Evolutionary conservation across 1,284 basidiomycete genomes (phyloP).

Genomic region (Mrakiaceae sp.): DNA sequence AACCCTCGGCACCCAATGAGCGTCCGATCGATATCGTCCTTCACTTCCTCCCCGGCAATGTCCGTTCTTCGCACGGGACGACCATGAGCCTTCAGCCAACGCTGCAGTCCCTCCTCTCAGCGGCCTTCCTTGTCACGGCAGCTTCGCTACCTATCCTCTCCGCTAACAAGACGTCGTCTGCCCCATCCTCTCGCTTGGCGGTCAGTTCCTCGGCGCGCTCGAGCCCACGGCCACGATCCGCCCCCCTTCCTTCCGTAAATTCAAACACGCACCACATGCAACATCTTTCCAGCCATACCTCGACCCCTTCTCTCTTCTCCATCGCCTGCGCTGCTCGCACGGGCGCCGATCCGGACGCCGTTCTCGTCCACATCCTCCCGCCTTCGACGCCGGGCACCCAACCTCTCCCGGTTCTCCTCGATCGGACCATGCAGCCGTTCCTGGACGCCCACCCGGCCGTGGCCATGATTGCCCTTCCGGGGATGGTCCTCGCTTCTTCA

Average conservation of each 20-base stretch:
- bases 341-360: not conserved
- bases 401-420: not conserved
- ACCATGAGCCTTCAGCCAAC: not conserved
- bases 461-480: not conserved
- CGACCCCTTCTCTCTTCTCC: not conserved
- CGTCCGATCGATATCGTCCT: conserved; percentile 10
- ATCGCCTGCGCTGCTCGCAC: not conserved
- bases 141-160: not conserved
- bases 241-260: not conserved
- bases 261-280: not conserved
- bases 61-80: not conserved
- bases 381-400: not conserved
- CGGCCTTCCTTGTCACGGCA: conserved; percentile 4
- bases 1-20: too few species aligned
- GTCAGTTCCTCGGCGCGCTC: not conserved
- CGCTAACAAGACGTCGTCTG: not conserved
- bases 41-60: not conserved
- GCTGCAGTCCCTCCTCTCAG: conserved; percentile 5
- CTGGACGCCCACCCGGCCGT: not conserved
- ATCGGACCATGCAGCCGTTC: not conserved
- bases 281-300: not conserved
- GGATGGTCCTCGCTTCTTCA: not conserved
- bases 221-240: not conserved
- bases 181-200: not conserved
- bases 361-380: not conserved